phyloP scores from a whole-genome alignment of 2,329 filamentous ascomycete genomes.

The Tolypocladium cylindrosporum region DNA sequence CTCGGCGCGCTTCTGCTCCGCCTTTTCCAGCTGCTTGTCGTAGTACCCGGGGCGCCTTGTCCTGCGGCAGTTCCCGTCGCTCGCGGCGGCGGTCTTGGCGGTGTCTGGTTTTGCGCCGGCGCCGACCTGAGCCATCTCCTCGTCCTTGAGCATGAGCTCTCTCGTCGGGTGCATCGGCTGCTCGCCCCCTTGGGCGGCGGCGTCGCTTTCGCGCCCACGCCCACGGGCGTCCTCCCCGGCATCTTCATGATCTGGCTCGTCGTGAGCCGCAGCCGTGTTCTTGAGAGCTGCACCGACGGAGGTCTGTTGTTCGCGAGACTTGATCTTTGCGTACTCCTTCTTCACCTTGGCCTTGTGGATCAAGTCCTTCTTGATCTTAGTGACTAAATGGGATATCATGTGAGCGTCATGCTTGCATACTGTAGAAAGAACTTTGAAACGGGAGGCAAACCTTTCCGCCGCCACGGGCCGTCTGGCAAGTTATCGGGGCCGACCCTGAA shows the following conservation, averaged over 20 bases:
- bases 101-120: conserved; percentile 3
- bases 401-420: conserved; percentile 6
- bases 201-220: conserved; percentile 7
- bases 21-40: conserved; percentile 49
- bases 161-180: conserved; percentile 25
- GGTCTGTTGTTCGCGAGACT: conserved; percentile 35
- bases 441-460: conserved; percentile 52
- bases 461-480: conserved; percentile 80
- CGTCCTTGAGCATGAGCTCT: conserved; percentile 29
- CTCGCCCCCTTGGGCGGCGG: conserved; percentile 7
- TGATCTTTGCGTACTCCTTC: conserved; percentile 84
- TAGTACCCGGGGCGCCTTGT: conserved; percentile 45
- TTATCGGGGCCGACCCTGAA: conserved; percentile 86
- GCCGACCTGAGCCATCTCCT: conserved; percentile 23
- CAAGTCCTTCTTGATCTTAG: conserved; percentile 80
- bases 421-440: not conserved
- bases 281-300: conserved; percentile 9
- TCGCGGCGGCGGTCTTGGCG: conserved; percentile 6
- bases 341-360: conserved; percentile 92
- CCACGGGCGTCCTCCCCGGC: conserved; percentile 2
- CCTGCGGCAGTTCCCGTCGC: conserved; percentile 23
- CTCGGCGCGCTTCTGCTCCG: conserved; percentile 30
- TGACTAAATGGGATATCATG: conserved; percentile 38
- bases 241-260: conserved; percentile 2
- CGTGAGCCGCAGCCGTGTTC: conserved; percentile 4